These are phyloP conservation scores for Aspergillus homomorphus DNA, from an alignment of 495 filamentous ascomycete genomes.

Conservation along the genomic window DNA sequence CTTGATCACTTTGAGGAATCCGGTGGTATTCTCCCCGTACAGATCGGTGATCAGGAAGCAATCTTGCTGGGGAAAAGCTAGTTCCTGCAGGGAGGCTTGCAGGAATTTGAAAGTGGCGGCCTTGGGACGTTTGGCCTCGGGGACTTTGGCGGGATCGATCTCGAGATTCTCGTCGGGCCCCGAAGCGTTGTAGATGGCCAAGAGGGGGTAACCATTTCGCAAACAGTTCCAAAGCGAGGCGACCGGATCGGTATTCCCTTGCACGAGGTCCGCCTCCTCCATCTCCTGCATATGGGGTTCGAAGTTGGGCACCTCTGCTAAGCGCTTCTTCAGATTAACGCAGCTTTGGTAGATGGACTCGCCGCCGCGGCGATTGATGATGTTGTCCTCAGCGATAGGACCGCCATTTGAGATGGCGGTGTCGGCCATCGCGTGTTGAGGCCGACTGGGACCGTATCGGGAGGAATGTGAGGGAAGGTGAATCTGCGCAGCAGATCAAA, in stretches of 20 bases:
- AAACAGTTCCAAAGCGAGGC: constrained; percentile 87
- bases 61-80: constrained; percentile 73
- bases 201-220: constrained; percentile 75
- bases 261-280: constrained; percentile 56
- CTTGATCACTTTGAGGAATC: constrained; percentile 91
- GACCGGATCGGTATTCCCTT: constrained; percentile 75
- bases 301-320: constrained; percentile 81
- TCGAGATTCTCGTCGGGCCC: constrained; percentile 60
- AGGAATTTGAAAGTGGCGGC: constrained; percentile 69
- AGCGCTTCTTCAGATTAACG: constrained; percentile 71
- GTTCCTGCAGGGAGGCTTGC: constrained; percentile 64
- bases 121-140: constrained; percentile 65
- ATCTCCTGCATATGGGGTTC: constrained; percentile 63
- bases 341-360: constrained; percentile 96
- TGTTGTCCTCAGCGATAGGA: constrained; percentile 75
- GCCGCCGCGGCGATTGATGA: constrained; percentile 92
- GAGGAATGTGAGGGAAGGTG: constrained; percentile 13
- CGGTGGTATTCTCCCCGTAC: constrained; percentile 90
- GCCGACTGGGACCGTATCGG: constrained; percentile 22
- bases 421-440: constrained; percentile 37
- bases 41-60: constrained; percentile 90
- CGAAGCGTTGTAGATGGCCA: constrained; percentile 85
- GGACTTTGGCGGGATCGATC: constrained; percentile 56
- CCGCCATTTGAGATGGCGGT: constrained; percentile 44
- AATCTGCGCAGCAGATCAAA: constrained; percentile 42